A percentile compares a stretch with the other conserved stretches of the same genome.
These are phyloP conservation scores for Podila verticillata DNA, from an alignment of 192 early-diverging fungal genomes.

Conservation along the genomic window DNA sequence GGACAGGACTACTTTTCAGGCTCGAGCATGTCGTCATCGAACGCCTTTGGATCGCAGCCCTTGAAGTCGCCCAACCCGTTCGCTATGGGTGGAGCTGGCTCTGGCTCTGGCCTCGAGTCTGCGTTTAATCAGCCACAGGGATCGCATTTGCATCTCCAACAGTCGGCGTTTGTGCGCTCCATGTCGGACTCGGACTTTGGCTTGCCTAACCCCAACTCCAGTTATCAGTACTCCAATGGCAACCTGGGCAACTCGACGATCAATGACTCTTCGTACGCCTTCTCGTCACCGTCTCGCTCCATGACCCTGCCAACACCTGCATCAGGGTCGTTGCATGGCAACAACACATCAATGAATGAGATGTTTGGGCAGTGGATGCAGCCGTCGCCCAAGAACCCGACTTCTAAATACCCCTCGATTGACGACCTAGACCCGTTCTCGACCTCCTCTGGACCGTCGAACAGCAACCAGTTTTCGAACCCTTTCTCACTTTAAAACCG, in stretches of 20 bases:
- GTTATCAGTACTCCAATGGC: neutral
- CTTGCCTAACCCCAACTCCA: neutral
- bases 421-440: constrained; percentile 39
- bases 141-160: neutral
- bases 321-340: neutral
- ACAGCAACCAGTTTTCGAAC: neutral
- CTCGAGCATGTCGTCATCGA: neutral
- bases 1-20: constrained; percentile 17
- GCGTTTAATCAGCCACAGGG: constrained; percentile 7
- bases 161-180: constrained; percentile 10
- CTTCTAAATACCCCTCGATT: constrained; percentile 37
- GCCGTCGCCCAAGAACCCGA: constrained; percentile 16
- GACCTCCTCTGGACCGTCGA: neutral
- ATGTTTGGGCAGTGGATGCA: constrained; percentile 47
- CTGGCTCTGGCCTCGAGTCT: constrained; percentile 1
- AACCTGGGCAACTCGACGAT: neutral
- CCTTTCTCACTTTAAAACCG: neutral
- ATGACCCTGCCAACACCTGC: constrained; percentile 27
- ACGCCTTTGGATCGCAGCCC: constrained; percentile 3
- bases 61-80: constrained; percentile 31
- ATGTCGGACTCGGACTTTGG: constrained; percentile 19
- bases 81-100: constrained; percentile 1
- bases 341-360: constrained; percentile 7
- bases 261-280: neutral
- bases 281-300: constrained; percentile 9